These are phyloP conservation scores for Cordia subcordata DNA, from an alignment of 257 asterid species.

Conservation along the genomic window DNA sequence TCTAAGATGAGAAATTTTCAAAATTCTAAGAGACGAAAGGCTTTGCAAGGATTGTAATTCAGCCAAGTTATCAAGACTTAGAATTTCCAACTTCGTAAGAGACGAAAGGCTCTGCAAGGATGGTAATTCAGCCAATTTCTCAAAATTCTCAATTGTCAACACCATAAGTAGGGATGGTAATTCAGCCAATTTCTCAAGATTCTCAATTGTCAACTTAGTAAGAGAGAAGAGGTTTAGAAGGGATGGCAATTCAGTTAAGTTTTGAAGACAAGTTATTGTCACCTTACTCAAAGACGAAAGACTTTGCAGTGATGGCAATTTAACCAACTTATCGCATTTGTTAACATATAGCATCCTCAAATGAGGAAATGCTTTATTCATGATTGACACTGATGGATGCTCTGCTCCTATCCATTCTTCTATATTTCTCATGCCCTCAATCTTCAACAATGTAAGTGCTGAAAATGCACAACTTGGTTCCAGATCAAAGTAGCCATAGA, in stretches of 20 bases:
- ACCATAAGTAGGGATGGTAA: neutral
- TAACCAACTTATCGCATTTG: neutral
- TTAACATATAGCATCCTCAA: no score
- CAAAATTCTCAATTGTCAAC: no score
- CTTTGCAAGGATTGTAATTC: neutral
- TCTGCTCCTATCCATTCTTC: slow-evolving; percentile 15
- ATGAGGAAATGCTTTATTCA: no score
- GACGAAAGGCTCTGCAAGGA: neutral
- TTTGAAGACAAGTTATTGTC: no score
- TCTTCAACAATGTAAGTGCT: slow-evolving; percentile 4
- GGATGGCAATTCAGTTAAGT: neutral
- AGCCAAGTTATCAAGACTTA: no score
- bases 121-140: no score
- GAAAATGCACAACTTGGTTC: neutral
- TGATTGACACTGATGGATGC: no score
- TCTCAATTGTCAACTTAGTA: no score
- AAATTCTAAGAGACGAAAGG: neutral
- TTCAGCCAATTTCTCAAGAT: neutral
- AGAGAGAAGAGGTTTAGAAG: neutral
- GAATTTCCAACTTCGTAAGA: neutral
- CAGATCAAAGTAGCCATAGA: neutral
- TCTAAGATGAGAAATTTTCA: no score
- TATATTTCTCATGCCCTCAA: neutral
- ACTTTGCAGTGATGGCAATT: neutral
- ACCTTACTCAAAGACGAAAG: neutral